A percentile compares a stretch with the other conserved stretches of the same genome.
Conservation (phyloP, 2,329 filamentous ascomycete genomes). For the Alternaria ventricosa region DNA sequence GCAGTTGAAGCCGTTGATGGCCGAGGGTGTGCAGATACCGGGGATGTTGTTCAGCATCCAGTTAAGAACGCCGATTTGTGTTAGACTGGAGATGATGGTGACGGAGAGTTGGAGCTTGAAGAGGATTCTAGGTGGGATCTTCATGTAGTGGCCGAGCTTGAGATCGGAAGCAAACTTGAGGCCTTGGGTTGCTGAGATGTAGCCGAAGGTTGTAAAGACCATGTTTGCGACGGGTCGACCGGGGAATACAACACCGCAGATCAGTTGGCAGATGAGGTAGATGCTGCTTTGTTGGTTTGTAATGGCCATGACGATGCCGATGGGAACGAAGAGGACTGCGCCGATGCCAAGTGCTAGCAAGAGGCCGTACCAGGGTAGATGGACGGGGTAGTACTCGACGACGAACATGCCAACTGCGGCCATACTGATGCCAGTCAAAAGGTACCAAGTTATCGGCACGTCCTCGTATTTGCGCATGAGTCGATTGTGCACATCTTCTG, state of each 20-base stretch:
- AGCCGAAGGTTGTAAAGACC: constrained; percentile 92
- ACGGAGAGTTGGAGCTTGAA: constrained; percentile 80
- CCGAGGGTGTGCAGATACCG: constrained; percentile 76
- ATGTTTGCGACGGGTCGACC: constrained; percentile 89
- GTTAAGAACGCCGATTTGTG: constrained; percentile 83
- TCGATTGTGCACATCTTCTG: constrained; percentile 83
- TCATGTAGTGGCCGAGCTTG: constrained; percentile 89
- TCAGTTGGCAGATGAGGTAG: constrained; percentile 84
- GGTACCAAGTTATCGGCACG: constrained; percentile 81
- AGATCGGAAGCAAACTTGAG: constrained; percentile 88
- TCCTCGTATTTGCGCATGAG: constrained; percentile 84
- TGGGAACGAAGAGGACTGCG: constrained; percentile 83
- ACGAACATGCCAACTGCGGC: constrained; percentile 80
- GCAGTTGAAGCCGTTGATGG: constrained; percentile 87
- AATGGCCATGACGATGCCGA: constrained; percentile 91
- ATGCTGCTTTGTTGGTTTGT: constrained; percentile 89
- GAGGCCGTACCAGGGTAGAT: constrained; percentile 86
- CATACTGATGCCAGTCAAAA: constrained; percentile 77
- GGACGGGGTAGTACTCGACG: constrained; percentile 78
- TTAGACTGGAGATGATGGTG: constrained; percentile 77
- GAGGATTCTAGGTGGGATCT: constrained; percentile 79
- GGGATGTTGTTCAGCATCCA: constrained; percentile 86
- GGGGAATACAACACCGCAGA: constrained; percentile 82
- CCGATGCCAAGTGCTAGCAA: constrained; percentile 80
- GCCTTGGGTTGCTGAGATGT: constrained; percentile 86